Base-by-base conservation (phyloP, 2,329 filamentous ascomycete genomes). In the Verticillium nonalfalfae region DNA sequence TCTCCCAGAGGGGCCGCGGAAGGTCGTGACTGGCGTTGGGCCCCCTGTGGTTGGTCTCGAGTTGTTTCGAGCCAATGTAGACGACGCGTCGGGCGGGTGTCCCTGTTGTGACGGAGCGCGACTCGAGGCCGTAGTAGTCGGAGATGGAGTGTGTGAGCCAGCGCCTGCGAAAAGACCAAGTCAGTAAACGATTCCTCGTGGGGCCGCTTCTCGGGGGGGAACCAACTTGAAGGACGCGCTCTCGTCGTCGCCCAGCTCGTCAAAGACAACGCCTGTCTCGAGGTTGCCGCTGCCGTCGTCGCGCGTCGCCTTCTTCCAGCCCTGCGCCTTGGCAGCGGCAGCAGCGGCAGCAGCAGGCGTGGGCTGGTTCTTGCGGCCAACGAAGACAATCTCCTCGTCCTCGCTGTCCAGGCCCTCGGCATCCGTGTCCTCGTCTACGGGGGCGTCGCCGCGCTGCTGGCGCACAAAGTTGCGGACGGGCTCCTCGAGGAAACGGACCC, bases 101-200 rank as follows among this genome's bases (percentile, higher is more conserved):
- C 36, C 87, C 87, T 1, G 89, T 82, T 0, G 89, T 90, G 63
- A 94, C 85, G 4, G 90, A 93, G 78, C 88, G 92, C 21, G 93
- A 97, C 63, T 87, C 85, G 61, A 97, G 82, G 55, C 93, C 93
- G 72, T 98, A 98, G 74, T 98, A 98, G 50, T 89, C 86, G 10
- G 91, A 94, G 65, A 98, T 93, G 62, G 91, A 90, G 75, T 98
- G 93, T 1, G 96, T 91, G 60, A 98, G 85, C 90, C 93, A 98
- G 65, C 94, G 90, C 67, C 90, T 94, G 64, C 57, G 57, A 35
- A 58, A n/a, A 13, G 38, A 39, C 64, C 60, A 68, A n/a, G 66
- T 66, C 36, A 63, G 59, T 56, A 64, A 56, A 13, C 11, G 6
- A 14, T 1, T 4, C 9, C 6, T 31, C 6, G n/a, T 6, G 35